Evolutionary conservation across 805 yeast genomes (phyloP), one percentile per base, ranked within the genome.

Genomic region (Soucietia sequanensis): DNA sequence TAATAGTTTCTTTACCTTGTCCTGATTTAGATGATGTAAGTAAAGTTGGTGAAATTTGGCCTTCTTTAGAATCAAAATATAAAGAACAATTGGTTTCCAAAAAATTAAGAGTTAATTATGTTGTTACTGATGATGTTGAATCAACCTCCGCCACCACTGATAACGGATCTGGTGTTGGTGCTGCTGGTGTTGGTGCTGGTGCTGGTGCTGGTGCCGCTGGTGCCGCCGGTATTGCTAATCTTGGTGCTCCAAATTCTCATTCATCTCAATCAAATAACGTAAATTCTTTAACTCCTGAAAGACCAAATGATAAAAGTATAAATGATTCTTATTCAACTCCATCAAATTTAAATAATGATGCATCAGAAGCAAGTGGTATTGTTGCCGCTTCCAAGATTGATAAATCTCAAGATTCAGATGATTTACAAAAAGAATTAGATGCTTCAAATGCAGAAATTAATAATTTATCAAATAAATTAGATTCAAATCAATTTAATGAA

Each of bases 1-100:
- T 91, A 53, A 80, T 93, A 41, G 90, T 90, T 48, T 78, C 95
- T 18, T 73, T 89, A 46, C 95, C 96, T 31, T 78, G 88, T 41
- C 80, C 84, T 12, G 75, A 71, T 37, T 59, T 76, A 42, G 74
- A 74, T 42, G 80, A 78, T 34, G 67, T 75, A 27, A 53, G 73
- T 18, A 69, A 60, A 48, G 82, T 86, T 33, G 75, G 86, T 32
- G 82, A 81, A 31, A 63, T 75, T 50, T 89, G 96, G 96, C 54
- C 83, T n/a, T 66, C 73, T 36, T 72, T 88, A 56, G 90, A 83
- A 57, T 56, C 74, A 23, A 73, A 72, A 56, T 70, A 68, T 60
- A 75, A 78, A 55, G 58, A 68, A 20, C 72, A 72, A 45, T 70
- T 80, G 36, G 67, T 72, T 24, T 76, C 81, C 50, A 83, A 76